phyloP scores from a whole-genome alignment of 169 alveolate species.

The Toxoplasma gondii region DNA sequence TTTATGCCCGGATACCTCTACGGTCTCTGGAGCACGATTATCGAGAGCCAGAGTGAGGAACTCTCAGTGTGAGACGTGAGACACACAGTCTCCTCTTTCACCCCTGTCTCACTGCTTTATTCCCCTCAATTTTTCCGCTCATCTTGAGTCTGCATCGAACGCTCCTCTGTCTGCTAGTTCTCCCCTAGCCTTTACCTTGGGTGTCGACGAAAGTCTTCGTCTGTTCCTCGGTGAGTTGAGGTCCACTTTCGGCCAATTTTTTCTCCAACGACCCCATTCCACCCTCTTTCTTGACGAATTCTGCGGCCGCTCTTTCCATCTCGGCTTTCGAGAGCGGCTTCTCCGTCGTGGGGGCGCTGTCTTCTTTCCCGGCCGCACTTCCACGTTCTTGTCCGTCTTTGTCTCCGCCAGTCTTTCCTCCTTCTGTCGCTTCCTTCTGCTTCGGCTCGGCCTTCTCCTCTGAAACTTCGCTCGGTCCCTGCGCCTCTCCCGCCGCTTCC shows the following conservation, averaged over 20 bases:
- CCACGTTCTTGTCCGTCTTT: too few species aligned
- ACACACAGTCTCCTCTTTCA: too few species aligned
- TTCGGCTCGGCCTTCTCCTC: not conserved
- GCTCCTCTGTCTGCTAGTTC: too few species aligned
- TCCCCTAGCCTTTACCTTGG: not conserved
- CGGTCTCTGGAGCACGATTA: too few species aligned
- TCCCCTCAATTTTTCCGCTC: too few species aligned
- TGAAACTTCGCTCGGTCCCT: not conserved
- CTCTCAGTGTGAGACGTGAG: too few species aligned
- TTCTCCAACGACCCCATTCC: conserved; percentile 14
- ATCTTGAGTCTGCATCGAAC: too few species aligned
- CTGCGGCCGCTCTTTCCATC: not conserved
- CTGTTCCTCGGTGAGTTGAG: conserved; percentile 46
- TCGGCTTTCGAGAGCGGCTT: not conserved
- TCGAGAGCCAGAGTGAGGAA: too few species aligned
- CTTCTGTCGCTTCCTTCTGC: not conserved
- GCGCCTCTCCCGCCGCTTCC: not conserved
- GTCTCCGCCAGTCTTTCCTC: not conserved
- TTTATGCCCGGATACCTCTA: too few species aligned
- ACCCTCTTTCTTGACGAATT: not conserved
- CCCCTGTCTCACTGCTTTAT: too few species aligned
- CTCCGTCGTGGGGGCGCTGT: not conserved
- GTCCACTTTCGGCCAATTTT: not conserved
- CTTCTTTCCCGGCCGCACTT: not conserved
- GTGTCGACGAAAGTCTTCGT: conserved; percentile 59